Evolutionary conservation across 331 rosid genomes (phyloP), one percentile per base, ranked within the genome.

Genomic region (Malus hybrid): DNA sequence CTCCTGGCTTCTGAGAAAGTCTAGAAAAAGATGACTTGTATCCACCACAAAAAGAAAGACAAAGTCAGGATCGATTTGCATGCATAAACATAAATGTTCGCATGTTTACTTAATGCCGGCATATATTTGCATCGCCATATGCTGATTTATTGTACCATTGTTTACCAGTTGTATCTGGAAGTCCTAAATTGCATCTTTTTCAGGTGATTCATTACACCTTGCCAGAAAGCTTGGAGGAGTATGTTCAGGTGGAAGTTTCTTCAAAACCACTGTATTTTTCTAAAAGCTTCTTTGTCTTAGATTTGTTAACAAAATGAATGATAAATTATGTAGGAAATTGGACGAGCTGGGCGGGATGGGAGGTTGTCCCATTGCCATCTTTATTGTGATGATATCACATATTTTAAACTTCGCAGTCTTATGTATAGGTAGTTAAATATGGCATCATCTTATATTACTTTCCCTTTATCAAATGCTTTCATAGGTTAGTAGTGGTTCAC

Each of bases 291-390:
- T 76, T 84, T 70, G 7, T 73, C 67, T 65, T 63, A 72, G 65
- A 71, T 76, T 73, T 6, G 53, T 73, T 73, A 39, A 74, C 61
- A 42, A 61, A 70, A 50, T 34, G 74, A 74, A 75, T 70, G 64
- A 66, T 61, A 42, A 44, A 61, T 82, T 61, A 39, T 80, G 77
- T 82, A 92, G 97, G 99, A 94, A 75, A 92, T 90, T 53, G 99
- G 97, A 58, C 95, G 99, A 71, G 96, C 99, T 74, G 97, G 99
- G 58, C 86, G 97, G 81, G 97, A 94, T 86, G 99, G 97, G 77
- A 87, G 96, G 82, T 79, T 83, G 83, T 92, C 93, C 56, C 82
- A 78, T 83, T 92, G 99, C 83, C 99, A 92, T 87, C 88, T 94
- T n/a, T 90, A 92, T 80, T 89, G 84, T 70, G 99, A 94, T 10